A percentile compares a stretch with the other conserved stretches of the same genome.
These are phyloP conservation scores for Rhodotorula sp. DNA, from an alignment of 1,284 basidiomycete genomes.

Conservation along the genomic window DNA sequence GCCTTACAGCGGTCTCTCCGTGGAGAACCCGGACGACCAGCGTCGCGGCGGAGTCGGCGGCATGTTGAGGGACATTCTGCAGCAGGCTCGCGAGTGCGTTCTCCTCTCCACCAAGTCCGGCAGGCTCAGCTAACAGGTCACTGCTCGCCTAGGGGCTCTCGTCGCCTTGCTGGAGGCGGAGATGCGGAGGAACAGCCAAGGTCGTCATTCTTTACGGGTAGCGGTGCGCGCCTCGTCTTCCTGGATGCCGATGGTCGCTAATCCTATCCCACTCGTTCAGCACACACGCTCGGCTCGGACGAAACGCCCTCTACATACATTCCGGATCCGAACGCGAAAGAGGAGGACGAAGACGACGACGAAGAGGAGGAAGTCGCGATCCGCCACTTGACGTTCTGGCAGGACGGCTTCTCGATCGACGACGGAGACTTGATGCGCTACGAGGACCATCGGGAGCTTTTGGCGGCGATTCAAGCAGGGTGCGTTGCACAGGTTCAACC, in stretches of 20 bases:
- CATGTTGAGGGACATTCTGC: constrained; percentile 75
- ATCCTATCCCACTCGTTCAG: constrained; percentile 50
- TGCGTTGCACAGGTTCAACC: constrained; percentile 50
- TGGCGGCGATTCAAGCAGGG: constrained; percentile 79
- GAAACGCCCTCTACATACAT: constrained; percentile 69
- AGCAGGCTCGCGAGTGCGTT: constrained; percentile 74
- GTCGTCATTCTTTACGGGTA: constrained; percentile 22
- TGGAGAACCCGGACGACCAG: constrained; percentile 71
- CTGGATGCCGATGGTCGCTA: not conserved
- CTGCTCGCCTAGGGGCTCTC: not conserved
- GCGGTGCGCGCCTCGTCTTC: constrained; percentile 10
- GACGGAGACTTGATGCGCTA: constrained; percentile 83
- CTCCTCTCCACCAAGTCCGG: not conserved
- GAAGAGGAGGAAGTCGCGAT: constrained; percentile 60
- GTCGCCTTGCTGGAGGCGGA: constrained; percentile 6
- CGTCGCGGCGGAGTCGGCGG: constrained; percentile 58
- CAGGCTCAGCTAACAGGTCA: not conserved
- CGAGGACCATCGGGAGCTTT: constrained; percentile 71
- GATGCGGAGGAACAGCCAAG: not conserved
- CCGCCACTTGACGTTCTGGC: constrained; percentile 87
- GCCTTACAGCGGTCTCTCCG: constrained; percentile 70
- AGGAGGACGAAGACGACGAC: constrained; percentile 50
- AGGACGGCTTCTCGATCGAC: constrained; percentile 88
- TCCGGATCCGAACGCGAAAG: constrained; percentile 61
- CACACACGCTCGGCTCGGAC: constrained; percentile 81